Evolutionary conservation across 176 grass and related monocot genomes (phyloP).

Genomic region (Rhynchospora pubera): DNA sequence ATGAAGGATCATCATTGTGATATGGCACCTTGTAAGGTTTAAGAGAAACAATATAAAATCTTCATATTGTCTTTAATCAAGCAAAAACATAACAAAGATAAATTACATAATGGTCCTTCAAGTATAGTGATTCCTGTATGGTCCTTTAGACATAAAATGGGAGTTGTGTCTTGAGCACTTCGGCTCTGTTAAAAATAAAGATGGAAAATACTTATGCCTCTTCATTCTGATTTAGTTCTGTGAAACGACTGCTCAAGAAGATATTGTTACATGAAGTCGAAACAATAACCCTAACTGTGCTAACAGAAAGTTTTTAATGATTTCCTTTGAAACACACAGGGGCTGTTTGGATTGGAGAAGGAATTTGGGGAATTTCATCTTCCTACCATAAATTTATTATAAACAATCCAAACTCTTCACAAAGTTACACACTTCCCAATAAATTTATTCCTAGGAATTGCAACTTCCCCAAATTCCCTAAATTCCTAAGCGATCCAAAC

Average conservation of each 20-base stretch:
- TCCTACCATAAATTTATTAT: no score
- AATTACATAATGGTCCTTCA: not conserved
- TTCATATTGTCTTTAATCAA: not conserved
- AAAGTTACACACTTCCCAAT: no score
- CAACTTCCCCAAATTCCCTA: no score
- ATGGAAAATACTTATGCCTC: not conserved
- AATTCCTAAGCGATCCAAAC: no score
- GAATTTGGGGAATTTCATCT: no score
- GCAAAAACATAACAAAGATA: not conserved
- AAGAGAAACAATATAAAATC: constrained; percentile 3
- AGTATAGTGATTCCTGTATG: not conserved
- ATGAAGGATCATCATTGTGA: constrained; percentile 83
- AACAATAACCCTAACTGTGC: not conserved
- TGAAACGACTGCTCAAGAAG: not conserved
- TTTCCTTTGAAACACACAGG: no score
- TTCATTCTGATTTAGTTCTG: not conserved
- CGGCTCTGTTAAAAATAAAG: constrained; percentile 8
- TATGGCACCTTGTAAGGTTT: constrained; percentile 56
- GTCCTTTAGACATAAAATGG: not conserved
- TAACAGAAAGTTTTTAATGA: not conserved
- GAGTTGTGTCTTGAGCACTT: not conserved
- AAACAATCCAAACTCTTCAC: no score
- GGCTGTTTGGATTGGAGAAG: no score
- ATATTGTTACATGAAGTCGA: not conserved
- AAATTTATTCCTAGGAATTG: no score